phyloP scores from a whole-genome alignment of 805 yeast genomes.

The Diddensiella caesifluorescens region DNA sequence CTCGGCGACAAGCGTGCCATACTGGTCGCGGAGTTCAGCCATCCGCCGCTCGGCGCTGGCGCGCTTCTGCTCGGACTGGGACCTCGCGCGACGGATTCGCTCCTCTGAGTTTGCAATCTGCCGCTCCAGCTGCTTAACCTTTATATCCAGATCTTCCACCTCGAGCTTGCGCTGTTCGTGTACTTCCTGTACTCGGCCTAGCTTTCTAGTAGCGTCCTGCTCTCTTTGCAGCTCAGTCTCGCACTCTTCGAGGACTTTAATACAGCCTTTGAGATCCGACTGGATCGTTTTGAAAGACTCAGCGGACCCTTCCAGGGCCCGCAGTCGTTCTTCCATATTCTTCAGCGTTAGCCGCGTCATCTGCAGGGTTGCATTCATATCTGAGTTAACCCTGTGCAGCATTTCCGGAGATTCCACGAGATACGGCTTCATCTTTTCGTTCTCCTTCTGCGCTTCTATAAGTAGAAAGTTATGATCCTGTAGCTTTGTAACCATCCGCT shows the following conservation, averaged over 20 bases:
- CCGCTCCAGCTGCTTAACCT: slow-evolving; percentile 42
- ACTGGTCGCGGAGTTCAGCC: slow-evolving; percentile 41
- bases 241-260: slow-evolving; percentile 45
- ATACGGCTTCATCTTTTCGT: slow-evolving; percentile 56
- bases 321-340: slow-evolving; percentile 43
- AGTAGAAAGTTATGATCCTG: slow-evolving; percentile 57
- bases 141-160: slow-evolving; percentile 39
- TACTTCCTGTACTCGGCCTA: slow-evolving; percentile 38
- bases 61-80: slow-evolving; percentile 44
- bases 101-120: slow-evolving; percentile 48
- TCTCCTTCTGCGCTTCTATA: slow-evolving; percentile 51
- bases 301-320: slow-evolving; percentile 48
- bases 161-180: slow-evolving; percentile 37
- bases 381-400: slow-evolving; percentile 47
- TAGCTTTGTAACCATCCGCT: slow-evolving; percentile 49
- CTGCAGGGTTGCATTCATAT: slow-evolving; percentile 43
- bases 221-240: slow-evolving; percentile 42
- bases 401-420: slow-evolving; percentile 56
- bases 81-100: slow-evolving; percentile 40
- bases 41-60: slow-evolving; percentile 39
- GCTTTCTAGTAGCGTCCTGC: slow-evolving; percentile 37
- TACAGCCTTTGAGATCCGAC: slow-evolving; percentile 40
- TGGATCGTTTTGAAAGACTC: slow-evolving; percentile 54
- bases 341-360: slow-evolving; percentile 37
- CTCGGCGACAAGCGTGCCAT: slow-evolving; percentile 45